Percentiles rank a stretch among this genome's conserved stretches.
Evolutionary conservation across 805 yeast species (phyloP).

Genomic region (Cyberlindnera galapagoensis): DNA sequence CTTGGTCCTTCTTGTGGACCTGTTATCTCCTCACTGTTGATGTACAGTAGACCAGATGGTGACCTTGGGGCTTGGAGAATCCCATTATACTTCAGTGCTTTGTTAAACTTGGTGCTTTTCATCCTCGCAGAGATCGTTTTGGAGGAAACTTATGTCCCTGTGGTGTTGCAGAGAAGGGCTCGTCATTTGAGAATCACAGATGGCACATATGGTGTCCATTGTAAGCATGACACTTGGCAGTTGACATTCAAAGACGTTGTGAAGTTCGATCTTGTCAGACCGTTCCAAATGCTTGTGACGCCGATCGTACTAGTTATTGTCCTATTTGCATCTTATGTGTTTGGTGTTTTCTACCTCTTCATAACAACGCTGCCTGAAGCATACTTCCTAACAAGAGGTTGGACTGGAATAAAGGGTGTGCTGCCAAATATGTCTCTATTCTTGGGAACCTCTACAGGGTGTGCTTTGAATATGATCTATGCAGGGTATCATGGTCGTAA

Average conservation of each 20-base stretch:
- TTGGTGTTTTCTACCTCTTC: constrained; percentile 40
- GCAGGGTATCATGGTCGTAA: constrained; percentile 27
- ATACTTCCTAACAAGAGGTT: constrained; percentile 24
- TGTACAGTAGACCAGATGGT: constrained; percentile 28
- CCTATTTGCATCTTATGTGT: constrained; percentile 42
- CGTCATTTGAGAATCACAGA: constrained; percentile 8
- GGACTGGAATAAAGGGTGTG: constrained; percentile 28
- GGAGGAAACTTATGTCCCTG: constrained; percentile 14
- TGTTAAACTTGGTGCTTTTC: constrained; percentile 30
- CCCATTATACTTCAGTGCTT: constrained; percentile 46
- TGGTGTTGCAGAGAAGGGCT: constrained; percentile 10
- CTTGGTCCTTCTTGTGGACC: constrained; percentile 40
- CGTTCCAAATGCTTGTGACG: constrained; percentile 15
- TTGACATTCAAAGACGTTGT: constrained; percentile 12
- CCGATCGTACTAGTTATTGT: constrained; percentile 35
- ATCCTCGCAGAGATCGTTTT: constrained; percentile 31
- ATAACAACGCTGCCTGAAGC: constrained; percentile 39
- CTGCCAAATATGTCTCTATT: constrained; percentile 32
- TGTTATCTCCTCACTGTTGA: constrained; percentile 40
- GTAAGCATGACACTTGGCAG: constrained; percentile 15
- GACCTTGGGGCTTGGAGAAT: constrained; percentile 49
- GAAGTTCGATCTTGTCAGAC: constrained; percentile 12
- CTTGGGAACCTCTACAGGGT: constrained; percentile 31
- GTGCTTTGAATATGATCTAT: constrained; percentile 27
- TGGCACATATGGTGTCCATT: constrained; percentile 11